Evolutionary conservation across 2,329 filamentous ascomycete species (phyloP).

Genomic region (Colletotrichum orchidophilum): DNA sequence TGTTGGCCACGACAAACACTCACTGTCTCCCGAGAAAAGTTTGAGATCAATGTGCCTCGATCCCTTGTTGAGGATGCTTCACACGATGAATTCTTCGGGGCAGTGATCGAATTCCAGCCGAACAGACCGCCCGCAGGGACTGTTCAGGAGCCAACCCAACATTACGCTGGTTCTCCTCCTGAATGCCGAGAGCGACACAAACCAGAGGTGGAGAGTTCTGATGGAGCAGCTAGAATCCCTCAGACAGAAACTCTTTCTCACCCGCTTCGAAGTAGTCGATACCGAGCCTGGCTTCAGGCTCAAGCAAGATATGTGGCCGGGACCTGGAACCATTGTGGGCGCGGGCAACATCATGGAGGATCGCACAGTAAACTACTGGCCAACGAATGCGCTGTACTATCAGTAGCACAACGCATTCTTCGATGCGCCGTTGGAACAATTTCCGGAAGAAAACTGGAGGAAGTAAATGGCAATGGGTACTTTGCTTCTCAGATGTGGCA

Average conservation of each 20-base stretch:
- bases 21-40: constrained; percentile 65
- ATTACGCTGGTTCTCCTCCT: constrained; percentile 71
- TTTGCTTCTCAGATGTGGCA: neutral
- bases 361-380: constrained; percentile 51
- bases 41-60: constrained; percentile 69
- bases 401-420: constrained; percentile 70
- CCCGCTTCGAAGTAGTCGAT: constrained; percentile 51
- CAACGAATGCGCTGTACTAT: constrained; percentile 54
- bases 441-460: constrained; percentile 30
- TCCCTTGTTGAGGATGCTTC: constrained; percentile 67
- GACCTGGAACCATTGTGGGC: constrained; percentile 74
- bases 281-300: constrained; percentile 41
- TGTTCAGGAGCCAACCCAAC: constrained; percentile 62
- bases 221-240: constrained; percentile 63
- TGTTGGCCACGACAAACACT: constrained; percentile 69
- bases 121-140: constrained; percentile 50
- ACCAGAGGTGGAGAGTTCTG: constrained; percentile 56
- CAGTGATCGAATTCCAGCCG: constrained; percentile 52
- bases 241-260: constrained; percentile 64
- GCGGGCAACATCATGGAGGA: constrained; percentile 66
- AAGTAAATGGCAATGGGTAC: no score
- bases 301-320: neutral
- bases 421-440: constrained; percentile 67
- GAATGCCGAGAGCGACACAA: constrained; percentile 71
- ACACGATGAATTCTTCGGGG: constrained; percentile 54